These are phyloP conservation scores for Wallacemonas sp. DNA, from an alignment of 208 protist species.

Conservation along the genomic window DNA sequence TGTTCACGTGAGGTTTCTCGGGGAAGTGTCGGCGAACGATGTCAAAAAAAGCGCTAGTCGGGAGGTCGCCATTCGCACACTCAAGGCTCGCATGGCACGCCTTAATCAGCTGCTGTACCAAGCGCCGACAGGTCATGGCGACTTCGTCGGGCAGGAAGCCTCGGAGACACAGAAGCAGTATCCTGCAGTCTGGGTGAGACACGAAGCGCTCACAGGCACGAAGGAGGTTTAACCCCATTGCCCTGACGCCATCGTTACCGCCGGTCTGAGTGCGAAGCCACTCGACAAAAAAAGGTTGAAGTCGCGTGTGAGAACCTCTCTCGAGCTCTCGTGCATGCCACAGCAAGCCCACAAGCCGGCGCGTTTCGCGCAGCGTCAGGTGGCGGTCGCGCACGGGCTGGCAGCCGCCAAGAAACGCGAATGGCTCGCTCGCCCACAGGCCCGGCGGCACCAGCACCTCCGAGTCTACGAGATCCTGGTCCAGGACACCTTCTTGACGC, in stretches of 20 bases:
- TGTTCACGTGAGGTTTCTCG: conserved; percentile 61
- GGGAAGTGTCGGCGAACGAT: conserved; percentile 55
- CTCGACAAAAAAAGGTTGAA: conserved; percentile 52
- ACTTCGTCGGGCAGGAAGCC: conserved; percentile 70
- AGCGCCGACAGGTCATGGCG: conserved; percentile 35
- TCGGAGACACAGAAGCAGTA: conserved; percentile 49
- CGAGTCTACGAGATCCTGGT: conserved; percentile 52
- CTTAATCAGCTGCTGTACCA: conserved; percentile 32
- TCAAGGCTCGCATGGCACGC: conserved; percentile 13
- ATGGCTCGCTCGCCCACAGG: conserved; percentile 40
- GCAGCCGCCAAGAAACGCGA: conserved; percentile 53
- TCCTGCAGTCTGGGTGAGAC: conserved; percentile 67
- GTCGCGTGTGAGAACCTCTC: conserved; percentile 7
- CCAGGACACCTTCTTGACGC: conserved; percentile 52
- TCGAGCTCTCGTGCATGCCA: conserved; percentile 45
- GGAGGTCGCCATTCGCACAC: conserved; percentile 16
- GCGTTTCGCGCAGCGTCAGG: conserved; percentile 34
- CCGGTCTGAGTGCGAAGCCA: conserved; percentile 67
- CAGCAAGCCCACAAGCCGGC: conserved; percentile 49
- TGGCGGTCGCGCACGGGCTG: conserved; percentile 65
- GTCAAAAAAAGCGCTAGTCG: conserved; percentile 32
- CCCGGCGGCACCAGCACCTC: conserved; percentile 62
- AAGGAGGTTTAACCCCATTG: conserved; percentile 72
- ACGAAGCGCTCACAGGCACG: conserved; percentile 56
- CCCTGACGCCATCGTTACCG: conserved; percentile 24